Conservation (phyloP, 108 stramenopile species). For the Asterionellopsis glacialis region DNA sequence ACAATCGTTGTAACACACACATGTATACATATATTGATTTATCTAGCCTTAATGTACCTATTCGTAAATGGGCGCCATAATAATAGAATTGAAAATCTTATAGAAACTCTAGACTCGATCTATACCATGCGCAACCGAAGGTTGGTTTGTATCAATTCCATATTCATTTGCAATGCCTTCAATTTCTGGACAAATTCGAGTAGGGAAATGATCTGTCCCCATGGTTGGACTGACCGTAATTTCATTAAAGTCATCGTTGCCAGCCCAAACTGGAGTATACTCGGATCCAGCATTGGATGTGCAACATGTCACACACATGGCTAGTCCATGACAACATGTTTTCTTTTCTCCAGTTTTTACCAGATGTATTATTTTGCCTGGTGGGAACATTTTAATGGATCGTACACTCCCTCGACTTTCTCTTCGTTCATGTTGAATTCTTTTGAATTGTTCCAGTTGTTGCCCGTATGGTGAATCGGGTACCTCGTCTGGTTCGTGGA, state of each 20-base stretch:
- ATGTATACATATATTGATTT: too few species aligned
- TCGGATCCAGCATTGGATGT: slow-evolving; percentile 64
- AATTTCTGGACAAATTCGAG: slow-evolving; percentile 37
- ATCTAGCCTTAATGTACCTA: too few species aligned
- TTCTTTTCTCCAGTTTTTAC: slow-evolving; percentile 76
- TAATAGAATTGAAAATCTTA: too few species aligned
- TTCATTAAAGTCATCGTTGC: slow-evolving; percentile 84
- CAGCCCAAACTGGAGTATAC: slow-evolving; percentile 76
- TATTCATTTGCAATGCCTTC: background rate
- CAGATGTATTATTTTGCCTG: slow-evolving; percentile 80
- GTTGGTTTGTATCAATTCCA: background rate
- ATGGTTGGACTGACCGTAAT: slow-evolving; percentile 84
- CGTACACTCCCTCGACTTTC: slow-evolving; percentile 47
- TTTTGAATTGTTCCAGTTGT: slow-evolving; percentile 65
- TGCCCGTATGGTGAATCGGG: slow-evolving; percentile 63
- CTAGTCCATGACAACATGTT: slow-evolving; percentile 32
- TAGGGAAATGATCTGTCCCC: slow-evolving; percentile 88
- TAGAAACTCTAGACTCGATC: too few species aligned
- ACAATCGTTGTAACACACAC: too few species aligned
- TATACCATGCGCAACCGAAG: too few species aligned
- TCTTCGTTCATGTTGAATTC: slow-evolving; percentile 56
- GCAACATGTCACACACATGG: slow-evolving; percentile 64
- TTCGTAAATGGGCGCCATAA: too few species aligned
- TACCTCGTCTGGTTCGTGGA: slow-evolving; percentile 34
- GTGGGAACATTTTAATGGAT: slow-evolving; percentile 57